Base-by-base conservation (phyloP, 2,329 filamentous ascomycete genomes). In the Fusarium odoratissimum region DNA sequence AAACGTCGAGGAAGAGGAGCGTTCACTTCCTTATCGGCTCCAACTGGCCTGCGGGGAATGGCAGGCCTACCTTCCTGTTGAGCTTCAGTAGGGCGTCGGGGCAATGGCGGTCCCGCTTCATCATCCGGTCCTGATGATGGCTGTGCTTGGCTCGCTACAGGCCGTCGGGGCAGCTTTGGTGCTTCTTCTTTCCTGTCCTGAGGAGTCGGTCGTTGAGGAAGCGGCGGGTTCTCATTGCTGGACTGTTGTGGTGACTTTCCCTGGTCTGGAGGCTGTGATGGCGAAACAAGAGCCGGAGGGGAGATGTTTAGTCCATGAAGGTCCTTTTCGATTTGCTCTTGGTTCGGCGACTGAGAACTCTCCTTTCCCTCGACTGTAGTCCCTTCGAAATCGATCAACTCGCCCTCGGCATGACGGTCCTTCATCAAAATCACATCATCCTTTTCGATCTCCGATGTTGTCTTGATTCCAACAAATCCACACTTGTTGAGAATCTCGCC, bases 401-500 rank as follows among this genome's bases (percentile, higher is more conserved):
- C 71, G 2, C 76, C 80, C 25, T 81, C 75, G 5, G 72, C 79
- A 23, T 81, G 78, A 37, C 81, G 75, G 6, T 84, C 83, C 52
- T 84, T 85, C 61, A 88, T 73, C 41, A 83, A 82, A 59, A 89
- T 84, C 14, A 88, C 81, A 6, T 86, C 83, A 65, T 89, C 87
- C 72, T 85, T 86, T 72, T 86, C 86, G 52, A 89, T 89, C 8
- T 81, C 82, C 1, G 80, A 79, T 30, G 83, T 82, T 13, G 84
- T 86, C 45, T 80, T 80, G 33, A 87, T 80, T 42, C 84, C 81
- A 6, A 84, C 79, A 64, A 90, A 88, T 23, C 86, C 87, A 75
- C 88, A 90, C 44, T 83, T 82, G 23, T 82, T 80, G 40, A 90
- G 80, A 30, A 90, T 89, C 79, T 87, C 83, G 35, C 84, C 84